phyloP scores from a whole-genome alignment of 2,329 filamentous ascomycete species.

The Ophiostoma angusticollis region DNA sequence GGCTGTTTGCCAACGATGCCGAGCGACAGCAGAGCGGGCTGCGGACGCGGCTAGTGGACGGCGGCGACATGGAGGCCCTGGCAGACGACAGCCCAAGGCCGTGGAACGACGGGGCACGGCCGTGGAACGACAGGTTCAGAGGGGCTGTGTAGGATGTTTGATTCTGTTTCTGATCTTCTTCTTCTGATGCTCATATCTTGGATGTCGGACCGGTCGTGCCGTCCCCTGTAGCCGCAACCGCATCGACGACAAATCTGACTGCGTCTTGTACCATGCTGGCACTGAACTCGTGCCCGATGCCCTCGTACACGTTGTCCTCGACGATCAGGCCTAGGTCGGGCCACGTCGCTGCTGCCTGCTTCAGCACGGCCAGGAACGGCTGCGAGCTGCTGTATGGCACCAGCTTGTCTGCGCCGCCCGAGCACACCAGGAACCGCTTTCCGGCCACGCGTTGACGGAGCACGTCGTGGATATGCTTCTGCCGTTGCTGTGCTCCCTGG shows the following conservation, averaged over 20 bases:
- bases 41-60: constrained; percentile 19
- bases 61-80: constrained; percentile 25
- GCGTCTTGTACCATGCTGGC: constrained; percentile 54
- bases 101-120: constrained; percentile 26
- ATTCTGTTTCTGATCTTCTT: background rate
- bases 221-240: constrained; percentile 21
- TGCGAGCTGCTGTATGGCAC: constrained; percentile 53
- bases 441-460: constrained; percentile 39
- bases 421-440: constrained; percentile 53
- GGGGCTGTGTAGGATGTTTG: no score
- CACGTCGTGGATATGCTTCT: constrained; percentile 30
- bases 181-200: constrained; percentile 17
- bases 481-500: no score
- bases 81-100: constrained; percentile 26
- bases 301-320: constrained; percentile 55
- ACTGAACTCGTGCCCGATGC: constrained; percentile 57
- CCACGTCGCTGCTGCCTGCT: constrained; percentile 38
- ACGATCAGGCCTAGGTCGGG: constrained; percentile 42
- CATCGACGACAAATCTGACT: constrained; percentile 46
- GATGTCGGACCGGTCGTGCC: constrained; percentile 7
- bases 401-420: constrained; percentile 55
- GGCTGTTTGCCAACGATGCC: constrained; percentile 27
- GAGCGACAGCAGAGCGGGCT: constrained; percentile 26
- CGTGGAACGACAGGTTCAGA: constrained; percentile 26
- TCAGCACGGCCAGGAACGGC: constrained; percentile 50